Percentiles rank a stretch among this genome's conserved stretches.
phyloP scores from a whole-genome alignment of 352 stramenopile genomes.

The Peronospora destructor region DNA sequence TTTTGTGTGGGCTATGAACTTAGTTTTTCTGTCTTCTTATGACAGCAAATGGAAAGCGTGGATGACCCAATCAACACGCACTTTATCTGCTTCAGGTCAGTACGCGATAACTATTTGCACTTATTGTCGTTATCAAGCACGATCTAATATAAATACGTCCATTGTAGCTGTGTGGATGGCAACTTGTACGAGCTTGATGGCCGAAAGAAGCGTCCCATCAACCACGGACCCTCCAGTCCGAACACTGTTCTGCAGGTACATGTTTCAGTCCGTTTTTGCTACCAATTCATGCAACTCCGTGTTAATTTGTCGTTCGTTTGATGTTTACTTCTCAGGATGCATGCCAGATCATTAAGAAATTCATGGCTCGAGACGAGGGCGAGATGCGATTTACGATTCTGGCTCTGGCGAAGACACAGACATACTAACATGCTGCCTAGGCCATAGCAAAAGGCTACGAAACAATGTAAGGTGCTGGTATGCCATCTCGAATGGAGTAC shows the following conservation, averaged over 20 bases:
- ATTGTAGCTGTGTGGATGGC: conserved; percentile 75
- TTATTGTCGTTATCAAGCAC: not conserved
- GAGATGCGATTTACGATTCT: conserved; percentile 94
- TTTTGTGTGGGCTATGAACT: not conserved
- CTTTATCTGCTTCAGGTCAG: conserved; percentile 91
- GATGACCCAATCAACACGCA: conserved; percentile 94
- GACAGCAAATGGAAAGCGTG: conserved; percentile 81
- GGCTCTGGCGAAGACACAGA: conserved; percentile 74
- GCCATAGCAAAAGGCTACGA: conserved; percentile 5
- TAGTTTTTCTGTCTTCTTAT: not conserved
- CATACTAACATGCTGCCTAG: conserved; percentile 14
- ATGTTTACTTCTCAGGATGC: conserved; percentile 50
- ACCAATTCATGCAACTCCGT: not conserved
- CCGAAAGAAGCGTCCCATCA: conserved; percentile 90
- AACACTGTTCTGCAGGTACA: conserved; percentile 78
- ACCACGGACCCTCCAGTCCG: conserved; percentile 85
- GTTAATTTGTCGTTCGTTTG: not conserved
- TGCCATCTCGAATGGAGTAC: conserved; percentile 10
- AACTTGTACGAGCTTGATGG: conserved; percentile 95
- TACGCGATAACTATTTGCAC: not conserved
- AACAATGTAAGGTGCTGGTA: conserved; percentile 6
- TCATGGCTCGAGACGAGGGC: conserved; percentile 91
- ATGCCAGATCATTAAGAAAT: conserved; percentile 86
- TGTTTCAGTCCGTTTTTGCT: not conserved
- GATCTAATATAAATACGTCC: not conserved